Evolutionary conservation across 495 filamentous ascomycete genomes (phyloP).

Genomic region (Antarctomyces pellizariae): DNA sequence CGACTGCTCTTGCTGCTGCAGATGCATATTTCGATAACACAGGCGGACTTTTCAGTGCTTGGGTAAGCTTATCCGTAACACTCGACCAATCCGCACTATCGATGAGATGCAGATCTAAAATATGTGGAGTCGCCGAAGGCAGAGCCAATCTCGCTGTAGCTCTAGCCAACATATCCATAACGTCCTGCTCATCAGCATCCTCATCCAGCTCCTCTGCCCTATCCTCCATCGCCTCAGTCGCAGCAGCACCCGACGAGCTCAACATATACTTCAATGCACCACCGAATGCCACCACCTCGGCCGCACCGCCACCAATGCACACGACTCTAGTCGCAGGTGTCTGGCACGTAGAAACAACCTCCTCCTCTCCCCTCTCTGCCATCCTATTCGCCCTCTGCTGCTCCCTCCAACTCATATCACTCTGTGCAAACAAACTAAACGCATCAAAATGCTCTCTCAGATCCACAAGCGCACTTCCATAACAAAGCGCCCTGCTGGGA

Average conservation of each 20-base stretch:
- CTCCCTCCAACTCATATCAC: no score
- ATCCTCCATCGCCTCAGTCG: conserved; percentile 1
- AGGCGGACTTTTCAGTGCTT: conserved; percentile 21
- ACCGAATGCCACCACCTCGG: conserved; percentile 59
- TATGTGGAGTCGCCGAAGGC: no score
- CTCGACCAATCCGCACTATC: conserved; percentile 60
- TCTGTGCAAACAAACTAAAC: no score
- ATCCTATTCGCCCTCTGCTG: no score
- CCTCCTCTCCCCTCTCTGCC: background rate
- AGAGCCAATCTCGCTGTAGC: no score
- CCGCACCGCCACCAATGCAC: conserved; percentile 70
- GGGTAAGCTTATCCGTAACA: conserved; percentile 30
- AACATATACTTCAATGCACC: conserved; percentile 28
- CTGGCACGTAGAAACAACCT: background rate
- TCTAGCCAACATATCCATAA: no score
- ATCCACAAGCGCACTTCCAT: conserved; percentile 37
- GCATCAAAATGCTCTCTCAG: conserved; percentile 18
- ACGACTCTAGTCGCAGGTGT: conserved; percentile 21
- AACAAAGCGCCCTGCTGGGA: conserved; percentile 57
- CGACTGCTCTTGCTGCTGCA: conserved; percentile 21
- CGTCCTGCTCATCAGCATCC: conserved; percentile 1
- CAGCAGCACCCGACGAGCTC: conserved; percentile 1
- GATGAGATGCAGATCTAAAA: conserved; percentile 39
- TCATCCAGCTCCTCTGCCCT: conserved; percentile 1
- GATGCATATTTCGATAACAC: conserved; percentile 30